These are phyloP conservation scores for Aspergillus luchuensis DNA, from an alignment of 2,329 filamentous ascomycete species.

Conservation along the genomic window DNA sequence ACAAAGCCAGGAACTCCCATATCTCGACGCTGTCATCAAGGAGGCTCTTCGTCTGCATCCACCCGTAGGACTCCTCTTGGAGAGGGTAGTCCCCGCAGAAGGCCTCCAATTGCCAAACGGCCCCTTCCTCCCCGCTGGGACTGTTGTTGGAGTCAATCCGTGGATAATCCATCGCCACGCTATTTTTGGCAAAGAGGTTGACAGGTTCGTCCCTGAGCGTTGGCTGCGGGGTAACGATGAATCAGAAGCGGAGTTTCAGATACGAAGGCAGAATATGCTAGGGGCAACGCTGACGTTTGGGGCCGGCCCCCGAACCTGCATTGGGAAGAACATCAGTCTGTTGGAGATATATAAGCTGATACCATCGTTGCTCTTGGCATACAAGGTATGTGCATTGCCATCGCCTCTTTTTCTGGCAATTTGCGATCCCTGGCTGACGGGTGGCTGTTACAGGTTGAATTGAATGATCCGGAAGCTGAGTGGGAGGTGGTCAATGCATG, in stretches of 20 bases:
- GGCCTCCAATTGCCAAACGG: constrained; percentile 27
- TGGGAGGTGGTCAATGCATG: constrained; percentile 49
- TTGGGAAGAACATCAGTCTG: constrained; percentile 57
- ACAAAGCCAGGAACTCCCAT: constrained; percentile 30
- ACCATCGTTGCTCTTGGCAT: constrained; percentile 50
- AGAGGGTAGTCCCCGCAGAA: constrained; percentile 26
- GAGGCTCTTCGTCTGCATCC: constrained; percentile 33
- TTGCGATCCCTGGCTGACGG: background rate
- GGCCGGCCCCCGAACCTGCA: constrained; percentile 58
- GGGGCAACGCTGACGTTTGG: constrained; percentile 47
- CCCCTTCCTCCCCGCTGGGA: constrained; percentile 25
- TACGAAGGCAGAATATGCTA: constrained; percentile 23
- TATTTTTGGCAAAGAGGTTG: constrained; percentile 26
- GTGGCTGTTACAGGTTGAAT: constrained; percentile 17
- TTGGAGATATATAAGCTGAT: constrained; percentile 63
- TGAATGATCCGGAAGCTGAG: constrained; percentile 20
- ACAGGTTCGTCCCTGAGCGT: constrained; percentile 26
- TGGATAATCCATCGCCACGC: constrained; percentile 34
- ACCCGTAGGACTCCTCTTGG: constrained; percentile 26
- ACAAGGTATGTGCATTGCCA: constrained; percentile 17
- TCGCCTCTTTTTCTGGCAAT: background rate
- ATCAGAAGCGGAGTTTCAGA: constrained; percentile 15
- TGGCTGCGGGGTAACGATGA: constrained; percentile 25
- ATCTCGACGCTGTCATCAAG: constrained; percentile 34
- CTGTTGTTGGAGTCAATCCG: constrained; percentile 36